phyloP scores from a whole-genome alignment of 2,329 filamentous ascomycete genomes.

The Westerdykella aurantiaca region DNA sequence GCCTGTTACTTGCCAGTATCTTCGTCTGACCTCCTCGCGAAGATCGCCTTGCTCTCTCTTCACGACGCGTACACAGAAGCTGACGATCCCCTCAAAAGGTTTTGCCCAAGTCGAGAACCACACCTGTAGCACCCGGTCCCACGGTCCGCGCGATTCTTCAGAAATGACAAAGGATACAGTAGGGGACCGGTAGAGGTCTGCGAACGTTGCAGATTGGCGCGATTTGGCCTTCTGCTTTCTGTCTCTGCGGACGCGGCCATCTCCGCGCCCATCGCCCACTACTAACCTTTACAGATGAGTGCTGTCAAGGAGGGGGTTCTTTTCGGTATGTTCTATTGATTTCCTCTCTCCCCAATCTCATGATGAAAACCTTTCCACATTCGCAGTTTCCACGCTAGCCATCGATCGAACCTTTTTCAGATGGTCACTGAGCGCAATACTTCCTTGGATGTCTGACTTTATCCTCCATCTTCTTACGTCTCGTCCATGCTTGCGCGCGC shows the following conservation, averaged over 20 bases:
- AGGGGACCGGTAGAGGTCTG: no score
- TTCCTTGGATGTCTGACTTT: slow-evolving; percentile 73
- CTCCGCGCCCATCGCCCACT: no score
- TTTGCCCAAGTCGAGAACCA: neutral
- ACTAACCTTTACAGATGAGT: no score
- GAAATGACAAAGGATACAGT: no score
- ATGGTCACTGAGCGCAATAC: slow-evolving; percentile 60
- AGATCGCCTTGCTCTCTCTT: neutral
- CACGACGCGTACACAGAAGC: neutral
- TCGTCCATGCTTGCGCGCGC: neutral
- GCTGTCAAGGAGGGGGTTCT: no score
- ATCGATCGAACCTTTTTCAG: slow-evolving; percentile 58
- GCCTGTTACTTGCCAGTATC: slow-evolving; percentile 92
- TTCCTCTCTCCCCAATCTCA: slow-evolving; percentile 27
- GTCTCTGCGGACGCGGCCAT: no score
- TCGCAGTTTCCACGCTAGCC: slow-evolving; percentile 87
- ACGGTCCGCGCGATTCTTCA: no score
- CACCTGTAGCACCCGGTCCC: neutral
- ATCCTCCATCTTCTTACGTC: slow-evolving; percentile 3
- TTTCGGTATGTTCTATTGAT: slow-evolving; percentile 27
- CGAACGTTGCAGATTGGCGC: no score
- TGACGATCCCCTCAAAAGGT: neutral
- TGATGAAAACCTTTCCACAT: slow-evolving; percentile 74
- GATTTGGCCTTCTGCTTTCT: no score
- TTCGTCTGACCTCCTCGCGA: slow-evolving; percentile 58